phyloP scores from a whole-genome alignment of 2,329 filamentous ascomycete genomes.

The Penicillium sp. region DNA sequence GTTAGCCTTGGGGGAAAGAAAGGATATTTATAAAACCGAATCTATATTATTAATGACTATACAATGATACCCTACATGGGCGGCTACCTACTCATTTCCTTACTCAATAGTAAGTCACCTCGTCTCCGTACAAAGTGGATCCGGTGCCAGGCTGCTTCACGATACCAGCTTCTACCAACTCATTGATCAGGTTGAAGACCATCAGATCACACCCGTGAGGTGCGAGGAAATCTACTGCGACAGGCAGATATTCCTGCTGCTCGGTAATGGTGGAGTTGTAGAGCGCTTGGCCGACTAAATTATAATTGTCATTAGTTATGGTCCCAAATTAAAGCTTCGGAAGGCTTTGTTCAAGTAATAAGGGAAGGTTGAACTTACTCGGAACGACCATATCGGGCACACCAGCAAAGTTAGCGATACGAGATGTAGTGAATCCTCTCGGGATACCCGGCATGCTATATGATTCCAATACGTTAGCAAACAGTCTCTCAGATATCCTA shows the following conservation, averaged over 20 bases:
- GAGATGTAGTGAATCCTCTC: not conserved
- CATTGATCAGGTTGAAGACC: conserved; percentile 55
- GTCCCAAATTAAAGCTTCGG: not conserved
- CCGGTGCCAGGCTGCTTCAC: not conserved
- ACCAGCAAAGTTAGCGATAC: not conserved
- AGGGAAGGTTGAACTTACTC: not conserved
- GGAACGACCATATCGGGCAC: not conserved
- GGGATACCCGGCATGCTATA: not conserved
- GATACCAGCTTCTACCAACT: conserved; percentile 38
- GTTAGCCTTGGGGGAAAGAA: not conserved
- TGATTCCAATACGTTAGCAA: not conserved
- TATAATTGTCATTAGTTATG: not conserved
- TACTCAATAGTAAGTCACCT: not conserved
- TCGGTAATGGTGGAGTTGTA: conserved; percentile 36
- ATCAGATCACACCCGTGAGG: conserved; percentile 62
- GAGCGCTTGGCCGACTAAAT: conserved; percentile 37
- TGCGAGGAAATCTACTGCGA: conserved; percentile 58
- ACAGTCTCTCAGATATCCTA: too few relatives aligned
- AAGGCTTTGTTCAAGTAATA: not conserved
- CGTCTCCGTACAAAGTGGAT: not conserved
- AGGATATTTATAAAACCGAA: not conserved
- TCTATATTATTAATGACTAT: not conserved
- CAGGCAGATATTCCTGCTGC: conserved; percentile 55
- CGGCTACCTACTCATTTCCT: too few relatives aligned
- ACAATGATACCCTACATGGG: not conserved